Evolutionary conservation across 1,139 yeast species (phyloP), one percentile per base, ranked within the genome.

Genomic region (Debaryomycetaceae sp.): DNA sequence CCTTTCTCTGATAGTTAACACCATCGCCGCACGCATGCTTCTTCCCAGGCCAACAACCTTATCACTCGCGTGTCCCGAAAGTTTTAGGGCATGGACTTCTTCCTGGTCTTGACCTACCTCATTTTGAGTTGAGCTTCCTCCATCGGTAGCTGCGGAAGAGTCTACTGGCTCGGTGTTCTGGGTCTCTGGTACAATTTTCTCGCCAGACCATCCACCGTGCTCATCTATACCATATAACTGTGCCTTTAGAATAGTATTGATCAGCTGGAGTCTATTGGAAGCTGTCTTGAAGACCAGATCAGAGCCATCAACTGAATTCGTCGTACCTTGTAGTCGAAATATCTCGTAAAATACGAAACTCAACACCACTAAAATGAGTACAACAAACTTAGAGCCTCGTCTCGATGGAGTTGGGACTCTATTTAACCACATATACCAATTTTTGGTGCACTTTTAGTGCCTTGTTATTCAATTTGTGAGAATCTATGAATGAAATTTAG

Each of bases 21-120:
- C 36, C 43, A 52, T 16, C 4, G 51, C 46, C 4, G 44, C 50
- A 30, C 46, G 37, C 22, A 19, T 15, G 17, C 18, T 37, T 17
- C n/a, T 30, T 22, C 32, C n/a, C n/a, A n/a, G n/a, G n/a, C n/a
- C n/a, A n/a, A 26, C 36, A 24, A 33, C 17, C 28, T 33, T 33
- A n/a, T 33, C 28, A 18, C 35, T 33, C 5, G 19, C 28, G 17
- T 24, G 15, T n/a, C 17, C 35, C 17, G 19, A 33, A 5, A 19
- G 33, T 17, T 31, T 5, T 33, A n/a, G 8, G 33, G 33, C 33
- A 8, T 30, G 14, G 14, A 30, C 33, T 8, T 9, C 33, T n/a
- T n/a, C n/a, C n/a, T n/a, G n/a, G n/a, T n/a, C n/a, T n/a, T n/a
- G n/a, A n/a, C n/a, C n/a, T n/a, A n/a, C n/a, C n/a, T n/a, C n/a